These are phyloP conservation scores for Trametes punicea DNA, from an alignment of 768 basidiomycete genomes.

Conservation along the genomic window DNA sequence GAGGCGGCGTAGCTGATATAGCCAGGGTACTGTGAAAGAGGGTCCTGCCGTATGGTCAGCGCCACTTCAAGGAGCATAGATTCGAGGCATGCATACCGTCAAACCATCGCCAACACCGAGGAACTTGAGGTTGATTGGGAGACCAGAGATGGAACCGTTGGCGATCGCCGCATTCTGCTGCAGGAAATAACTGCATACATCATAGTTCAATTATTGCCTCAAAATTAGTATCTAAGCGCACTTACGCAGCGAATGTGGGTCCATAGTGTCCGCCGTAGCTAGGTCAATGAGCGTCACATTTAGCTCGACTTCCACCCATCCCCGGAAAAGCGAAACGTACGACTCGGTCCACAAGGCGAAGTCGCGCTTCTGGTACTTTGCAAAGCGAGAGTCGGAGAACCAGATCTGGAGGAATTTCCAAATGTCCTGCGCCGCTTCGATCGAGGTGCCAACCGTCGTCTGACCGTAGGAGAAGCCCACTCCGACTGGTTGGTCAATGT, in stretches of 20 bases:
- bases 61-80: neutral
- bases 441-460: conserved; percentile 46
- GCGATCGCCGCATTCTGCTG: conserved; percentile 55
- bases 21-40: conserved; percentile 52
- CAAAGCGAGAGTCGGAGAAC: conserved; percentile 51
- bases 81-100: conserved; percentile 39
- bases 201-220: neutral
- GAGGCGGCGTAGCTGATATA: conserved; percentile 52
- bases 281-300: conserved; percentile 13
- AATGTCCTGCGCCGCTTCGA: conserved; percentile 51
- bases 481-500: conserved; percentile 61
- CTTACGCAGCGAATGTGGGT: conserved; percentile 34
- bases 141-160: conserved; percentile 41
- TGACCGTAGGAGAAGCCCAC: conserved; percentile 61
- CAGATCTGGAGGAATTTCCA: conserved; percentile 67
- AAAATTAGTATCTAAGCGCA: neutral
- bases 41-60: conserved; percentile 28
- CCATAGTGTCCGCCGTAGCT: conserved; percentile 41
- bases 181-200: neutral
- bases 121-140: conserved; percentile 54
- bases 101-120: conserved; percentile 64
- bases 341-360: conserved; percentile 67
- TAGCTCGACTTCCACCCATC: neutral
- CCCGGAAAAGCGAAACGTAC: conserved; percentile 18
- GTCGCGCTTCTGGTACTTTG: conserved; percentile 41